Conservation (phyloP, 2,329 filamentous ascomycete genomes). For the Keithomyces neogunnii region DNA sequence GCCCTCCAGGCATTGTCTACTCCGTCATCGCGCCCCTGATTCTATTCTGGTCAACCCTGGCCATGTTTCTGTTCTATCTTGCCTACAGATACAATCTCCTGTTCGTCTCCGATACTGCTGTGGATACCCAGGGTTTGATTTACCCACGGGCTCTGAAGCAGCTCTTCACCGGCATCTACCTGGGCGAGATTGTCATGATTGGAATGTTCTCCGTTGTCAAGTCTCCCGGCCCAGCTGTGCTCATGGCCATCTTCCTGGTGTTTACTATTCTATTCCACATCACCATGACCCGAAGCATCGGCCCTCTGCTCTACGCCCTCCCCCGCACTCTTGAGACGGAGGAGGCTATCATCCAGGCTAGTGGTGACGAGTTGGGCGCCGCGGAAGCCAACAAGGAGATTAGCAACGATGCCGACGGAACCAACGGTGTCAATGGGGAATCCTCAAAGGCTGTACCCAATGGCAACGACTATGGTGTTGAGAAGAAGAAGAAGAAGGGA, state of each 20-base stretch:
- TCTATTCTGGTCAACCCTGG: conserved; percentile 69
- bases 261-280: conserved; percentile 72
- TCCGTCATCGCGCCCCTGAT: conserved; percentile 78
- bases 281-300: conserved; percentile 59
- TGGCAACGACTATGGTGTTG: conserved; percentile 14
- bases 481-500: conserved; percentile 42
- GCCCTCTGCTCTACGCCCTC: conserved; percentile 63
- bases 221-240: conserved; percentile 59
- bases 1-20: conserved; percentile 55
- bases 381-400: conserved; percentile 12
- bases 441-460: conserved; percentile 10
- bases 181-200: conserved; percentile 70
- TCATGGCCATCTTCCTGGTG: conserved; percentile 69
- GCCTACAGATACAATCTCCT: conserved; percentile 83
- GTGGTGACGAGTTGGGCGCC: conserved; percentile 12
- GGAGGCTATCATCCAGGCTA: conserved; percentile 28
- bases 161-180: conserved; percentile 70
- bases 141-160: conserved; percentile 88
- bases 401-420: conserved; percentile 3
- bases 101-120: conserved; percentile 67
- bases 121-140: conserved; percentile 82
- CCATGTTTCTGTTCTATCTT: conserved; percentile 70
- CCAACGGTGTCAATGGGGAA: conserved; percentile 9
- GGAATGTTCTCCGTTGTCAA: conserved; percentile 68
- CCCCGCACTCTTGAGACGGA: conserved; percentile 51